Evolutionary conservation across 2,329 filamentous ascomycete genomes (phyloP).

Genomic region (Ascocoryne sarcoides): DNA sequence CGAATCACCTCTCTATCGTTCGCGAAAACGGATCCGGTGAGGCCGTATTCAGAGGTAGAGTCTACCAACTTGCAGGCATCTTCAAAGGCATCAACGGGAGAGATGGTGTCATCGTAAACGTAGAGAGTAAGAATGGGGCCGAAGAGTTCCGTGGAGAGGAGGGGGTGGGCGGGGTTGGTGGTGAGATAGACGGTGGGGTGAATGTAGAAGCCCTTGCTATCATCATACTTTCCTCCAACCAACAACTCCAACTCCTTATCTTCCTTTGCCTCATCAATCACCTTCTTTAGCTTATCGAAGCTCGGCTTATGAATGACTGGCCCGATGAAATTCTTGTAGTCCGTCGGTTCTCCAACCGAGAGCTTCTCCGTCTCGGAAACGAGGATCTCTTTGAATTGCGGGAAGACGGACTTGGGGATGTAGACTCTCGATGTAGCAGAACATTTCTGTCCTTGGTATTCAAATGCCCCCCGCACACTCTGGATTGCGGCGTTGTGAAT

Average conservation of each 20-base stretch:
- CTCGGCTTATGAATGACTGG: constrained; percentile 77
- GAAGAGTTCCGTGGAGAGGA: constrained; percentile 73
- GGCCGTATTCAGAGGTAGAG: constrained; percentile 63
- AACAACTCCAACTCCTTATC: constrained; percentile 66
- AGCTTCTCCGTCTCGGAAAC: constrained; percentile 61
- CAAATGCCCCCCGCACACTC: constrained; percentile 79
- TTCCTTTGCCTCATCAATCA: constrained; percentile 71
- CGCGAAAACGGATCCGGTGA: constrained; percentile 71
- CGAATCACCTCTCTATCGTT: constrained; percentile 56
- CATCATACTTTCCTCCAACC: constrained; percentile 68
- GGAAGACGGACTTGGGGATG: constrained; percentile 66
- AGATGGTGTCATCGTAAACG: constrained; percentile 63
- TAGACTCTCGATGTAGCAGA: constrained; percentile 76
- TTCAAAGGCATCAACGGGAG: constrained; percentile 46
- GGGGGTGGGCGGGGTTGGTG: constrained; percentile 62
- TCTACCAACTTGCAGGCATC: constrained; percentile 57
- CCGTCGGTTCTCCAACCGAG: constrained; percentile 58
- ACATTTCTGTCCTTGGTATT: constrained; percentile 89
- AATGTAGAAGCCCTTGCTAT: constrained; percentile 72
- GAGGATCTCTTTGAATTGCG: constrained; percentile 59
- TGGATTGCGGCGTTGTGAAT: constrained; percentile 71
- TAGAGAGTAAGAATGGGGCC: constrained; percentile 68
- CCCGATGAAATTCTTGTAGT: constrained; percentile 72
- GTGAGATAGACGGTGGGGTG: constrained; percentile 76
- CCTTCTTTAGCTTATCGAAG: constrained; percentile 70